Evolutionary conservation across 1,139 yeast genomes (phyloP), one percentile per base, ranked within the genome.

Genomic region (Trichomonascaceae sp.): DNA sequence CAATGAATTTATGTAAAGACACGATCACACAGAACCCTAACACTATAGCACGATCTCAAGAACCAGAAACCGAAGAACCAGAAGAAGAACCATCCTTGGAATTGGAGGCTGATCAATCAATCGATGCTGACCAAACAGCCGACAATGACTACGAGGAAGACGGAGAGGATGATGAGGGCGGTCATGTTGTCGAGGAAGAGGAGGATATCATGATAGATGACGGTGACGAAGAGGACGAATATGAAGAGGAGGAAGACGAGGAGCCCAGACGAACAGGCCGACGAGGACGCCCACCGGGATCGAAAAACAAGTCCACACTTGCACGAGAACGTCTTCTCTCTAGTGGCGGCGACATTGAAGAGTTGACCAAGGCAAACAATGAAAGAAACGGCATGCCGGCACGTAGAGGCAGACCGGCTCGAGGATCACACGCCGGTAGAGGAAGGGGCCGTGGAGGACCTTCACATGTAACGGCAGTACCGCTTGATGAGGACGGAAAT

Each of bases 401-500:
- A 10, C 48, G 63, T 17, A 61, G 66, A 5, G 57, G 61, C 12
- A 20, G 53, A 36, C 57, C 61, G 41, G 54, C 60, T 44, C 63
- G 59, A 9, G 65, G 61, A 44, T 60, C 61, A 30, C 60, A 58
- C 55, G 56, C 57, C 32, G 53, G 65, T 10, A 58, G 60, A 24
- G 61, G 64, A 43, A 53, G 61, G 22, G 50, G 55, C 12, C 57
- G 62, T 19, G 61, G 59, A 15, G 60, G 59, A 9, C 58, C 60
- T 22, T 53, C 58, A 32, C 63, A 54, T 43, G 52, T 57, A 30
- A 54, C 61, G 6, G 55, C 61, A 15, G 61, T 60, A 12, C 70
- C 73, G 2, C 55, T 74, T 60, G 79, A 76, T 53, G 74, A 71
- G 20, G 67, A 70, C 10, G 83, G 83, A 1, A 69, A 71, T 41